Evolutionary conservation across 176 grass and related monocot genomes (phyloP).

Genomic region (Oryza glumipatula): DNA sequence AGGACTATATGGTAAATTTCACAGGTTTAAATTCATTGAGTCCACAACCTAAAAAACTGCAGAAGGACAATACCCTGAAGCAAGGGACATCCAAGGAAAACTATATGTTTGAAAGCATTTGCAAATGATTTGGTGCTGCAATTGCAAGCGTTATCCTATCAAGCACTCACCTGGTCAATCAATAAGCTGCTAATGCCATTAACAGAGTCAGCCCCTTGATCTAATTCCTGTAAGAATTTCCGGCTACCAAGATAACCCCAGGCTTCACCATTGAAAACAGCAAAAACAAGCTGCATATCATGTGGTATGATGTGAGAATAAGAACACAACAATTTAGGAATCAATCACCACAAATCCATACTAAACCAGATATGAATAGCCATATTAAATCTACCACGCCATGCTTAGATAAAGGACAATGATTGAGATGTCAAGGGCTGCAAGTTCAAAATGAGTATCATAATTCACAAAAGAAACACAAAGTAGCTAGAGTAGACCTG

Average conservation of each 20-base stretch:
- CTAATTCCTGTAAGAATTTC: constrained; percentile 85
- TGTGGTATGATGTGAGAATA: constrained; percentile 34
- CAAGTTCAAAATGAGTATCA: not conserved
- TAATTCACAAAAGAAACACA: not conserved
- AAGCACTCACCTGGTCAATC: constrained; percentile 78
- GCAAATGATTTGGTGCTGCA: constrained; percentile 17
- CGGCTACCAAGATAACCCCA: constrained; percentile 99
- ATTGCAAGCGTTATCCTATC: constrained; percentile 9
- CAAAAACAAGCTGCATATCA: constrained; percentile 72
- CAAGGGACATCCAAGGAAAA: constrained; percentile 3
- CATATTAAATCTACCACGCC: constrained; percentile 31
- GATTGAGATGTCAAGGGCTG: constrained; percentile 11
- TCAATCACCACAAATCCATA: constrained; percentile 15
- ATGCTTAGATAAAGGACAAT: constrained; percentile 4
- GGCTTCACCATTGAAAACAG: constrained; percentile 88
- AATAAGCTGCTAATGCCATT: constrained; percentile 69
- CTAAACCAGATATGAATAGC: not conserved
- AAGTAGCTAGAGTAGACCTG: constrained; percentile 17
- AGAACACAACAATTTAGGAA: constrained; percentile 30
- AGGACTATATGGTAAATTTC: constrained; percentile 25
- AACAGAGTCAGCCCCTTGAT: constrained; percentile 70
- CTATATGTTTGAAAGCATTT: constrained; percentile 5
- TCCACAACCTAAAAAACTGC: not conserved
- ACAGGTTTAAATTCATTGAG: constrained; percentile 13
- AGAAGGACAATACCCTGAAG: constrained; percentile 23